These are phyloP conservation scores for Nigrospora sphaerica DNA, from an alignment of 2,329 filamentous ascomycete genomes.

Conservation along the genomic window DNA sequence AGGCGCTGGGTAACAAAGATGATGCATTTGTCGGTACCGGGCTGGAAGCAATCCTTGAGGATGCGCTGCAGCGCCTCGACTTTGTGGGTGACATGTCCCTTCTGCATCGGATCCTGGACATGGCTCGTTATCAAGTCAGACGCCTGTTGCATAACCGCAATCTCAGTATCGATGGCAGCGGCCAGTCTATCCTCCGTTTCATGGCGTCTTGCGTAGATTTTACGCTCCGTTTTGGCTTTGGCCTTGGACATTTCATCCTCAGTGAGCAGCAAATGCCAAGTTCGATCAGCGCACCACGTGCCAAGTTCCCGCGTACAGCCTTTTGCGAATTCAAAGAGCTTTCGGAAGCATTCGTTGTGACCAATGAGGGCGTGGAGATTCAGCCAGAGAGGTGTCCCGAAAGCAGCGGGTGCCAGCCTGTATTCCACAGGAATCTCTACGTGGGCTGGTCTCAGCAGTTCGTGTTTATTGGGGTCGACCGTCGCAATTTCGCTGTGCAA, in stretches of 20 bases:
- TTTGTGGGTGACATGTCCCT: slow-evolving; percentile 61
- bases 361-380: slow-evolving; percentile 41
- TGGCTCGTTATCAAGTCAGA: slow-evolving; percentile 47
- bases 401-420: slow-evolving; percentile 35
- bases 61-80: slow-evolving; percentile 55
- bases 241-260: slow-evolving; percentile 56
- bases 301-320: slow-evolving; percentile 63
- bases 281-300: slow-evolving; percentile 75
- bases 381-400: slow-evolving; percentile 58
- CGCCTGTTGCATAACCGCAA: slow-evolving; percentile 46
- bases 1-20: slow-evolving; percentile 78
- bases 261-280: slow-evolving; percentile 66
- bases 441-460: slow-evolving; percentile 48
- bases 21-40: slow-evolving; percentile 62
- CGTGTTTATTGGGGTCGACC: slow-evolving; percentile 46
- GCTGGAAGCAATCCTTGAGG: slow-evolving; percentile 56
- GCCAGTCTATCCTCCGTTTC: slow-evolving; percentile 16
- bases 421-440: slow-evolving; percentile 53
- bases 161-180: slow-evolving; percentile 12
- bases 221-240: slow-evolving; percentile 44
- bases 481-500: slow-evolving; percentile 82
- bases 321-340: slow-evolving; percentile 52
- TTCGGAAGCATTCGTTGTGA: slow-evolving; percentile 39
- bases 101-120: slow-evolving; percentile 23
- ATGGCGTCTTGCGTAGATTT: slow-evolving; percentile 18